Base-by-base conservation (phyloP, 306 rosid genomes). In the Cucumis melo region DNA sequence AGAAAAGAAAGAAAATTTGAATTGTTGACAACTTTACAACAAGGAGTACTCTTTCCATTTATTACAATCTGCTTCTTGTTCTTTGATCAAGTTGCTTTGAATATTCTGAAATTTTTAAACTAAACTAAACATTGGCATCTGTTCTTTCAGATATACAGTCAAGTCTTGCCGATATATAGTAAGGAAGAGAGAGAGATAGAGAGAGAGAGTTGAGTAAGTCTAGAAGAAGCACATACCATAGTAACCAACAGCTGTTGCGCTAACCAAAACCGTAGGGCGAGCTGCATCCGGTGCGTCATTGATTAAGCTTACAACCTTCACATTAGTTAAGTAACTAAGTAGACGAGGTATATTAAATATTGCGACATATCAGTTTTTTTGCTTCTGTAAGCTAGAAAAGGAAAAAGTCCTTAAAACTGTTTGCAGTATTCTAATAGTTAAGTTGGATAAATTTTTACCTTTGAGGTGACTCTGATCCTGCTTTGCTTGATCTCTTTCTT, bases 161-260 rank as follows among this genome's bases (percentile, higher is more conserved):
- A 34, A 85, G 75, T 32, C 36, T 32, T 32, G 3, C 36, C 3
- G 36, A 32, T 32, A 32, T 32, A 32, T 32, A 3, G 36, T 32
- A 32, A 32, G 36, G 36, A 32, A 32, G 48, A 64, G 12, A 77
- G 5, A 46, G 16, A 83, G 83, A 51, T 67, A 80, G 80, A 46
- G 51, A 46, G 46, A 74, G 58, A 15, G 13, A 71, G 74, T 56
- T 71, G 65, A 38, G 78, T 56, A 79, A 68, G 19, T 54, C 7
- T 48, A 51, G 60, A 23, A 17, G 71, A 74, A 21, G 55, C 80
- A 83, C 94, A 51, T 76, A 91, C 98, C 98, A 53, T 94, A 94
- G 84, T 94, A 94, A 80, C 98, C 98, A 42, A 94, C 93, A 39
- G 98, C 98, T 1, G 98, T 94, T 54, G 97, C 97, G 54, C 97